Evolutionary conservation across 2,329 filamentous ascomycete genomes (phyloP), one percentile per base, ranked within the genome.

Genomic region (Xylaria sp.): DNA sequence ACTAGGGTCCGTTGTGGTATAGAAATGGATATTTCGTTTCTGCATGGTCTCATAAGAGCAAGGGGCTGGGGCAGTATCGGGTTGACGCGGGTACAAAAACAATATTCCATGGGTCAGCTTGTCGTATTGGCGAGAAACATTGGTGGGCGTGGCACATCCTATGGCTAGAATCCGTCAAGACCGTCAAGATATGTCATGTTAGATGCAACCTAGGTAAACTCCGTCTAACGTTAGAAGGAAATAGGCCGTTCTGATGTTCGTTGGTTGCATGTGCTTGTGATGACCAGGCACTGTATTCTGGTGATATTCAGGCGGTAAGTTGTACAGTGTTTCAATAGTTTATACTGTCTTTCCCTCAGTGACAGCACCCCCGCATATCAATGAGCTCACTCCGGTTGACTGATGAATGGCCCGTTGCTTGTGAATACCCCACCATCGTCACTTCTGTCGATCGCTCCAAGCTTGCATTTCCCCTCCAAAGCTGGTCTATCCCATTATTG

Each of bases 321-420:
- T 13, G 8, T n/a, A 39, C 6, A 29, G 44, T 47, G n/a, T 39
- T 37, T 6, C 5, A 7, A 13, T 34, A 34, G 9, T 34, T 7
- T 39, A n/a, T 21, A 48, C 48, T 17, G 34, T 44, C 7, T 20
- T 46, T 18, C 20, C 18, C 7, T 42, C 9, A n/a, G 21, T 45
- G 41, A 43, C 38, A 42, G 42, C 52, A 48, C 61, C 57, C 57
- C 61, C 54, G 26, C 41, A 37, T 42, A 43, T 18, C 56, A 59
- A 66, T 63, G 60, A 66, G 53, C 48, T 65, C 48, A 46, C 46
- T 52, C 41, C 52, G 59, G 51, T 57, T 57, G 48, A 48, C 56
- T 50, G 50, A 47, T 53, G 22, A 48, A 44, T 46, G 48, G 34
- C 51, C 46, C 44, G 24, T 39, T 44, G 46, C 48, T 49, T 52